A percentile compares a stretch with the other conserved stretches of the same genome.
Conservation (phyloP, 495 filamentous ascomycete genomes). For the Annulohypoxylon moriforme region DNA sequence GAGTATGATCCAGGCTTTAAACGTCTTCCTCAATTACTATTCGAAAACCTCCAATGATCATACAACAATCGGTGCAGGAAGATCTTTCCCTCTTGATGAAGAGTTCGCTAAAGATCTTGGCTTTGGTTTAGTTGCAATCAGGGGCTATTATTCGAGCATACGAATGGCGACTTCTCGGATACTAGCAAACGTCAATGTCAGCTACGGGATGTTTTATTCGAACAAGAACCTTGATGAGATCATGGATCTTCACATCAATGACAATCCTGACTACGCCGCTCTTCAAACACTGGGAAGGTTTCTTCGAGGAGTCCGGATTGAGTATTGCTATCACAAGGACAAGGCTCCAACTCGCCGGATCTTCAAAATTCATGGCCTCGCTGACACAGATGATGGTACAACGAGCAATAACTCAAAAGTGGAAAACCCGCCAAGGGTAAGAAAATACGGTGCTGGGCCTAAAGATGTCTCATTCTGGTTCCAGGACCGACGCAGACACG, state of each 20-base stretch:
- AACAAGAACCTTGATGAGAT: constrained; percentile 20
- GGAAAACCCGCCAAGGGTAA: background rate
- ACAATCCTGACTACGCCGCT: background rate
- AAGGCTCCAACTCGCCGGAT: background rate
- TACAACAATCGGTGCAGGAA: constrained; percentile 10
- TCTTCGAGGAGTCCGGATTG: constrained; percentile 5
- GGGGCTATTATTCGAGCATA: constrained; percentile 40
- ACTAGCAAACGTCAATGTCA: constrained; percentile 62
- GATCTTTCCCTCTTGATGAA: background rate
- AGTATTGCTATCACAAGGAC: background rate
- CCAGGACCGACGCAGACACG: constrained; percentile 42
- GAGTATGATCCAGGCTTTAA: constrained; percentile 3
- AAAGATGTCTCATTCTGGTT: constrained; percentile 5
- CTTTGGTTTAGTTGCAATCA: background rate
- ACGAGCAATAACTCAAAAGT: background rate
- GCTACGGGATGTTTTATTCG: constrained; percentile 44
- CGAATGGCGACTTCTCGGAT: constrained; percentile 65
- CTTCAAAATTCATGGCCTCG: constrained; percentile 11
- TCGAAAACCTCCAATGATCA: background rate
- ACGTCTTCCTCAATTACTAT: constrained; percentile 21
- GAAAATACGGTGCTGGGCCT: background rate
- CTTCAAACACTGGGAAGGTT: background rate
- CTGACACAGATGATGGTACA: background rate
- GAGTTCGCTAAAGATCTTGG: background rate
- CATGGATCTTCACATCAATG: background rate